Base-by-base conservation (phyloP, 805 yeast species). In the Candida saitoana region DNA sequence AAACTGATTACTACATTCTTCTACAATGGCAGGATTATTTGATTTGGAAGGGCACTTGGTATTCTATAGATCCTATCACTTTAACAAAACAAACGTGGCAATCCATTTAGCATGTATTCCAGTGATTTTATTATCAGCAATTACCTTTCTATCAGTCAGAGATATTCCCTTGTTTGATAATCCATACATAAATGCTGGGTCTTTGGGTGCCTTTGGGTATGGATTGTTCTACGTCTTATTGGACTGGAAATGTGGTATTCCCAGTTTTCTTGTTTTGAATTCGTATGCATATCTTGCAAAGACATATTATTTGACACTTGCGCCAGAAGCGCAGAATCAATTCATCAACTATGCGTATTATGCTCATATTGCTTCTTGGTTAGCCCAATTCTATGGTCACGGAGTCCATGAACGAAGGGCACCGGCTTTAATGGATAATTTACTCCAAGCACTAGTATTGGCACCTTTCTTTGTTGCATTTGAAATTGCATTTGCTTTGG, bases 391-490 rank as follows among this genome's bases (percentile, higher is more conserved):
- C 60, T 70, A 83, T 38, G 96, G 97, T 3, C 98, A 93, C 57
- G 91, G 85, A 1, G 70, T 76, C 8, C 86, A 80, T 55, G 99
- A 91, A 57, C 73, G 72, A 45, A 71, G 87, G 33, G 85, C 89
- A 0, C 99, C 99, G 0, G 96, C 98, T 0, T 62, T 91, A 40
- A 59, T 87, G 32, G 96, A 90, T 54, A 90, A 83, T 56, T 66
- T 88, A 35, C 65, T 82, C 4, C 97, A 89, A 56, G 93, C 97
- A 3, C 59, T 91, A 15, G 88, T 91, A 0, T 68, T 90, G 47
- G 98, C 98, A 1, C 98, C 98, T 1, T 88, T 78, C 55, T 90
- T 91, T 58, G 95, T 89, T 3, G 67, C 82, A 11, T 87, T 82
- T 59, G 98, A 93, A 59, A 55, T 83, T 2, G 72, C 86, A 11